These are phyloP conservation scores for Ganoderma multipileum DNA, from an alignment of 1,284 basidiomycete genomes.

Conservation along the genomic window DNA sequence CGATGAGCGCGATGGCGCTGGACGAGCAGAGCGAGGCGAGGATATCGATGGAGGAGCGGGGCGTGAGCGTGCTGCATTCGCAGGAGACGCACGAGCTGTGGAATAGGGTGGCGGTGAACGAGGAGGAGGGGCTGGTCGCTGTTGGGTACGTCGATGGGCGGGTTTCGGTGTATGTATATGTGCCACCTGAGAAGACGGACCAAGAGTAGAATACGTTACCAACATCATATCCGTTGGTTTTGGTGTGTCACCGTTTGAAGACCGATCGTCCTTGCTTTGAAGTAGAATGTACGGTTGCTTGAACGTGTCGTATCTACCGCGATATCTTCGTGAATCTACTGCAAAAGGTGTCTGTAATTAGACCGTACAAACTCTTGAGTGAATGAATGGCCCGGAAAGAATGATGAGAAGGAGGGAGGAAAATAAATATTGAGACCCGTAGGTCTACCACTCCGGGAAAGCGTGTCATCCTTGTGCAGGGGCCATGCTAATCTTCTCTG, in stretches of 20 bases:
- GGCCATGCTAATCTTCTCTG: conserved; percentile 30
- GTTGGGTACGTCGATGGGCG: conserved; percentile 56
- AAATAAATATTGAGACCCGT: conserved; percentile 30
- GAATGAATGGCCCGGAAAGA: background rate
- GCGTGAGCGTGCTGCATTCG: conserved; percentile 51
- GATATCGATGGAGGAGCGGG: conserved; percentile 26
- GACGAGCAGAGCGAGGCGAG: conserved; percentile 34
- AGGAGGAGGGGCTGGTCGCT: conserved; percentile 65
- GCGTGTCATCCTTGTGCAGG: conserved; percentile 35
- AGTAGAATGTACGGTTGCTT: no score
- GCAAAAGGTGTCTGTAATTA: no score
- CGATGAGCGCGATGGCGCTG: conserved; percentile 24
- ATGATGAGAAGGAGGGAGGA: background rate
- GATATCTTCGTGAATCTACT: no score
- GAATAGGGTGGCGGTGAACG: conserved; percentile 61
- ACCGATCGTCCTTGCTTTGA: no score
- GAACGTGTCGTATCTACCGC: no score
- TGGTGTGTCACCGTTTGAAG: no score
- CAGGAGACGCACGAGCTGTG: conserved; percentile 54
- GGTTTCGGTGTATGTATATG: conserved; percentile 50
- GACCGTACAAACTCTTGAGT: no score
- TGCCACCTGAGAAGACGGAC: conserved; percentile 6
- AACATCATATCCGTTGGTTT: background rate
- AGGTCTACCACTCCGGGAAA: conserved; percentile 36
- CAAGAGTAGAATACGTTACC: conserved; percentile 9